These are phyloP conservation scores for Penicillium vulpinum DNA, from an alignment of 2,329 filamentous ascomycete genomes.

Conservation along the genomic window DNA sequence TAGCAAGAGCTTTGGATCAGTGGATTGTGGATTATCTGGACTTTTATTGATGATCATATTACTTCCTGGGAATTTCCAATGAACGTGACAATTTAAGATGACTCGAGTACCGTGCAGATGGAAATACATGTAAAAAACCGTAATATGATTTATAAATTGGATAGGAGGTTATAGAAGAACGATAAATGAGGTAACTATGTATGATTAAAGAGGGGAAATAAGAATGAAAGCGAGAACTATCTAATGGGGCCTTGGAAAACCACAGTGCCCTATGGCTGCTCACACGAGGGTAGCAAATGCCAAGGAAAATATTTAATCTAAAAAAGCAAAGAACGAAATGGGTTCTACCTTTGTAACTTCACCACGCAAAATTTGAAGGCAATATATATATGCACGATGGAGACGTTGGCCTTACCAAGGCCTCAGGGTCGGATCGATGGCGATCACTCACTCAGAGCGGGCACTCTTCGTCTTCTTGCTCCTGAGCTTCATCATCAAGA, in stretches of 20 bases:
- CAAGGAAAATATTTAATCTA: not conserved
- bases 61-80: too few species aligned
- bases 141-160: too few species aligned
- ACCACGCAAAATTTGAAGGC: not conserved
- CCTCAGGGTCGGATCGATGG: not conserved
- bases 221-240: not conserved
- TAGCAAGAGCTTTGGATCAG: too few species aligned
- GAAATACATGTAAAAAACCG: too few species aligned
- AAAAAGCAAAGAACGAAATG: not conserved
- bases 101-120: too few species aligned
- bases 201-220: not conserved
- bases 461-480: conserved; percentile 52
- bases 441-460: conserved; percentile 27
- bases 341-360: too few species aligned
- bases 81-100: too few species aligned
- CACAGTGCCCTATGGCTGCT: not conserved
- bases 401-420: not conserved
- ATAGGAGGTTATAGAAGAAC: too few species aligned
- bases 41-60: too few species aligned
- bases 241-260: not conserved
- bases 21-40: too few species aligned
- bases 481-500: conserved; percentile 51
- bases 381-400: not conserved
- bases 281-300: too few species aligned
- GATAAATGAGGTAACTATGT: too few species aligned